Evolutionary conservation across 306 rosid genomes (phyloP).

Genomic region (Quercus variabilis): DNA sequence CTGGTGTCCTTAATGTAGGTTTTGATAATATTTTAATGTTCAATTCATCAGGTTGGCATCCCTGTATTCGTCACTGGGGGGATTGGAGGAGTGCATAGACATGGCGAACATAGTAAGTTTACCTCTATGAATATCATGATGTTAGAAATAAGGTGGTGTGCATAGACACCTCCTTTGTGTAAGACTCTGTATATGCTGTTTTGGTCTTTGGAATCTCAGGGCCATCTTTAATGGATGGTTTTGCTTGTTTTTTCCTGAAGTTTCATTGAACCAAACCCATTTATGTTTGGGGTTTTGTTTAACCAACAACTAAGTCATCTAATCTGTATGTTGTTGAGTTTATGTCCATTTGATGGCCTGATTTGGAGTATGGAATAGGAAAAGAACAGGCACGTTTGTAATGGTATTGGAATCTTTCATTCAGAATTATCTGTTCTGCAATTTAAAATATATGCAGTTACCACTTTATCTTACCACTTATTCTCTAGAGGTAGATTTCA

Average conservation of each 20-base stretch:
- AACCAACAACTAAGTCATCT: neutral
- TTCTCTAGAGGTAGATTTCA: neutral
- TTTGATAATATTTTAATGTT: neutral
- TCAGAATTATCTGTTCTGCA: neutral
- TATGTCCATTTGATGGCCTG: neutral
- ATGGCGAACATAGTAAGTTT: slow-evolving; percentile 73
- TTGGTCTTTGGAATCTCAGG: neutral
- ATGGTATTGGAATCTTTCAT: neutral
- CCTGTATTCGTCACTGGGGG: slow-evolving; percentile 91
- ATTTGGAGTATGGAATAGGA: neutral
- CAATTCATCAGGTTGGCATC: slow-evolving; percentile 62
- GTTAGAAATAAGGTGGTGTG: slow-evolving; percentile 3
- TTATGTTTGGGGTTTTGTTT: neutral
- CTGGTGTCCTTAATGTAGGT: slow-evolving; percentile 1
- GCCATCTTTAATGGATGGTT: neutral
- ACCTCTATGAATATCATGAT: slow-evolving; percentile 12
- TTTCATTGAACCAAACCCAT: neutral
- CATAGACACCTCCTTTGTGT: slow-evolving; percentile 1
- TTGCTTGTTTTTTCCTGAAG: neutral
- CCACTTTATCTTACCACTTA: neutral
- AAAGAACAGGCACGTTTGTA: neutral
- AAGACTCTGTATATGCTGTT: neutral
- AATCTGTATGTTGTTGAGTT: neutral
- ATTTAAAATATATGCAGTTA: neutral
- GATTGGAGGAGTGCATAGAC: slow-evolving; percentile 92